Evolutionary conservation across 2,329 filamentous ascomycete genomes (phyloP).

Genomic region (Cladophialophora psammophila): DNA sequence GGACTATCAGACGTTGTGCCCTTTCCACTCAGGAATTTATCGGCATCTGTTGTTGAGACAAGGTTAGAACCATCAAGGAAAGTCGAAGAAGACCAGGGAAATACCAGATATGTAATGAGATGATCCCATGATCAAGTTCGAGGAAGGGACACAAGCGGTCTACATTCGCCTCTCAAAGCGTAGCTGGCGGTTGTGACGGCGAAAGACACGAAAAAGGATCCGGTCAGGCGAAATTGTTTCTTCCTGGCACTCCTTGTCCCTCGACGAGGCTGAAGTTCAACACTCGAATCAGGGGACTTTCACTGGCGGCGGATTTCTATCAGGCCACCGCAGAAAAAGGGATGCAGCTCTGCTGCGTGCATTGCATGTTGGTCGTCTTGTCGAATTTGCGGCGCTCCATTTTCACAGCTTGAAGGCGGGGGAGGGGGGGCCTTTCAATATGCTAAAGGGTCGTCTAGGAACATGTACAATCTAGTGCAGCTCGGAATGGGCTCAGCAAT

Average conservation of each 20-base stretch:
- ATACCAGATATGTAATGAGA: background rate
- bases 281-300: background rate
- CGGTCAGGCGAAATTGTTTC: slow-evolving; percentile 5
- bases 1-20: background rate
- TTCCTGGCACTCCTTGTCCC: background rate
- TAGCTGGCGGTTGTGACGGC: background rate
- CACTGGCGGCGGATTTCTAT: background rate
- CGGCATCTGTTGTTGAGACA: background rate
- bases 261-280: background rate
- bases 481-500: background rate
- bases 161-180: background rate
- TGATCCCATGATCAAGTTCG: background rate
- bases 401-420: no score
- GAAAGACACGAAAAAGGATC: background rate
- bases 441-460: no score
- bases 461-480: no score
- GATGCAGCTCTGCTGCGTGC: background rate
- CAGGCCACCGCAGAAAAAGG: background rate
- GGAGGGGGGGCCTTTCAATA: no score
- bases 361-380: background rate
- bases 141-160: background rate
- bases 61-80: background rate
- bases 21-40: background rate
- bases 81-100: background rate
- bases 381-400: background rate